Percentiles rank a stretch among this genome's conserved stretches.
Evolutionary conservation across 805 yeast species (phyloP).

Genomic region (Barnettozyma sucrosica): DNA sequence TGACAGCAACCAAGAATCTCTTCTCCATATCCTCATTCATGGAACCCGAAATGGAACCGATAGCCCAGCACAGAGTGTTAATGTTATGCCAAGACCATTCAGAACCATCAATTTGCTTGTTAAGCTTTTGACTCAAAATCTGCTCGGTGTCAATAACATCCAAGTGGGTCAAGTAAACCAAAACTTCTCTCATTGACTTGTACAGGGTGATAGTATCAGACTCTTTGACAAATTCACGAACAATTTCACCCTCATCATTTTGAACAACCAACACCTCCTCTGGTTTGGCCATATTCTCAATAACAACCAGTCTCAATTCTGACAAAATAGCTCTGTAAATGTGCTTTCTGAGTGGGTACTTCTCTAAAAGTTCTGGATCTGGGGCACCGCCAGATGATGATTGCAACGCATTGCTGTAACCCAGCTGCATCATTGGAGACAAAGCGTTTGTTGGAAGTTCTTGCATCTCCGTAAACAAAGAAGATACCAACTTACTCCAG

Average conservation of each 20-base stretch:
- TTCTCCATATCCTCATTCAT: slow-evolving; percentile 98
- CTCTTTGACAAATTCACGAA: slow-evolving; percentile 93
- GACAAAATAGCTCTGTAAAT: slow-evolving; percentile 74
- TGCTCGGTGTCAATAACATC: slow-evolving; percentile 91
- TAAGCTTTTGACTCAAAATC: slow-evolving; percentile 87
- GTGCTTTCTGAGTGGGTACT: slow-evolving; percentile 81
- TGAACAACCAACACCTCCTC: slow-evolving; percentile 96
- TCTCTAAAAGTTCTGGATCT: slow-evolving; percentile 71
- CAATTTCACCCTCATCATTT: slow-evolving; percentile 98
- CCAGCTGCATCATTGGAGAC: slow-evolving; percentile 71
- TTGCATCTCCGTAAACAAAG: slow-evolving; percentile 81
- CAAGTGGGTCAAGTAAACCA: slow-evolving; percentile 91
- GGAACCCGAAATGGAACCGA: slow-evolving; percentile 97
- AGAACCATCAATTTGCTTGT: slow-evolving; percentile 88
- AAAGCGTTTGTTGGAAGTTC: slow-evolving; percentile 65
- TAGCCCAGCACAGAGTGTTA: slow-evolving; percentile 98
- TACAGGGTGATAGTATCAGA: slow-evolving; percentile 94
- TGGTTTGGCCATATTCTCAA: slow-evolving; percentile 97
- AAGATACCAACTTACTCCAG: slow-evolving; percentile 84
- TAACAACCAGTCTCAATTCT: slow-evolving; percentile 82
- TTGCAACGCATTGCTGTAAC: slow-evolving; percentile 32
- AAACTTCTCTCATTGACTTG: slow-evolving; percentile 91
- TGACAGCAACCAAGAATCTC: slow-evolving; percentile 86
- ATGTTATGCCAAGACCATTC: slow-evolving; percentile 99
- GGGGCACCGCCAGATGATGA: slow-evolving; percentile 72